phyloP scores from a whole-genome alignment of 495 filamentous ascomycete species.

The Daldinia grandis region DNA sequence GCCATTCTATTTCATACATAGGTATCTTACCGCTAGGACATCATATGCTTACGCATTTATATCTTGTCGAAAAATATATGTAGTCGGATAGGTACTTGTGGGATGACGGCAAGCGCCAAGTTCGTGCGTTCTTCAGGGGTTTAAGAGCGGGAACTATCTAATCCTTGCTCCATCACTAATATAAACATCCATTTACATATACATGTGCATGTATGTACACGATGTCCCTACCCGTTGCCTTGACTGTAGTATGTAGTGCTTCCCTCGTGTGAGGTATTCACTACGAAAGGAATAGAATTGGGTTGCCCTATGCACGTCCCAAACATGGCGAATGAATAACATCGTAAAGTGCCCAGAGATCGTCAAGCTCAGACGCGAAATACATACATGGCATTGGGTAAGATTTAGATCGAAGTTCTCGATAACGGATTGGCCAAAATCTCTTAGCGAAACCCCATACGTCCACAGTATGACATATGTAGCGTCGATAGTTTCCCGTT shows the following conservation, averaged over 20 bases:
- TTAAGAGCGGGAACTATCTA: constrained; percentile 26
- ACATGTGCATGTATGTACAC: not conserved
- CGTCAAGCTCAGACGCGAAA: constrained; percentile 6
- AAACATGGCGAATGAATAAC: constrained; percentile 16
- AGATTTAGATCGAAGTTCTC: constrained; percentile 24
- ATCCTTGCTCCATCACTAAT: constrained; percentile 23
- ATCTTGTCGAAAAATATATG: constrained; percentile 5
- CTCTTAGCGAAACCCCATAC: constrained; percentile 1
- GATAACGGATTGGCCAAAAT: constrained; percentile 18
- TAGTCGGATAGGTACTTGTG: constrained; percentile 11
- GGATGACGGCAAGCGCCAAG: constrained; percentile 26
- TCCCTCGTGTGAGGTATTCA: not conserved
- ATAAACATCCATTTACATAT: constrained; percentile 1
- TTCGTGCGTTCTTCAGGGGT: constrained; percentile 24
- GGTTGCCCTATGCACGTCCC: constrained; percentile 28
- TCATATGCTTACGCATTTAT: not conserved
- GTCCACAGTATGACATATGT: constrained; percentile 22
- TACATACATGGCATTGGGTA: constrained; percentile 8
- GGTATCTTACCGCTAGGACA: not conserved
- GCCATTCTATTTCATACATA: not conserved
- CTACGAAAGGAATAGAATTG: not conserved
- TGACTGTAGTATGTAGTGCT: not conserved
- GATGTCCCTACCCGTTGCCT: not conserved
- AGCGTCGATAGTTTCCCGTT: constrained; percentile 23
- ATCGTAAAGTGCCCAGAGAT: constrained; percentile 19